Percentiles rank a stretch among this genome's conserved stretches.
phyloP scores from a whole-genome alignment of 2,329 filamentous ascomycete genomes.

The Penicillium sp. region DNA sequence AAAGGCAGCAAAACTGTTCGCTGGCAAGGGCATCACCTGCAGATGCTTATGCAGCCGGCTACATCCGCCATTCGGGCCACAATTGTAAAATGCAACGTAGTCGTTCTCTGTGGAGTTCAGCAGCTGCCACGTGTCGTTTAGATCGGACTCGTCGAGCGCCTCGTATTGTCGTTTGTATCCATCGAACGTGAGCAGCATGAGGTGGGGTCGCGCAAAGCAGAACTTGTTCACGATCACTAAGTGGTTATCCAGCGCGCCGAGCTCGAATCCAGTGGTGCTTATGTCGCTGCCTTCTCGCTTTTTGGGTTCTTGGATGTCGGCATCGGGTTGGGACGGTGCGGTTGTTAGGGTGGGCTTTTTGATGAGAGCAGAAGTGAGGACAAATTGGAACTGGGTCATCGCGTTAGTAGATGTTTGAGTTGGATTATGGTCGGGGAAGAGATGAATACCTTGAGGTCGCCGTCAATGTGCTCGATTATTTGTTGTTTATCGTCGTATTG shows the following conservation, averaged over 20 bases:
- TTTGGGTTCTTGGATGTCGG: not conserved
- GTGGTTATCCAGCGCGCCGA: not conserved
- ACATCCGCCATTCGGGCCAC: not conserved
- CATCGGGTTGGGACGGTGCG: not conserved
- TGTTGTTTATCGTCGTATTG: not conserved
- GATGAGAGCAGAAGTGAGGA: not conserved
- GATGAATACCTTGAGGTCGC: not conserved
- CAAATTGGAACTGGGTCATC: not conserved
- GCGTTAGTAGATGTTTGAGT: not conserved
- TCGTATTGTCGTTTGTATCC: not conserved
- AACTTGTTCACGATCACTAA: not conserved
- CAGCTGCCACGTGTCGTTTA: not conserved
- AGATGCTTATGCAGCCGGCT: not conserved
- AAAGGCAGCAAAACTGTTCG: not conserved
- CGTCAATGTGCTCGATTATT: not conserved
- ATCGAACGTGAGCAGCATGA: not conserved
- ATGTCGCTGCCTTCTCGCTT: not conserved
- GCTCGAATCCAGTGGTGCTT: not conserved
- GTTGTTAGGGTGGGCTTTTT: not conserved
- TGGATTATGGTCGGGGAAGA: not conserved
- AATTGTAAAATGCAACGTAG: not conserved
- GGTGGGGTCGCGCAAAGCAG: not conserved
- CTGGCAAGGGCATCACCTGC: not conserved
- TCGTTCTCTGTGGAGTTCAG: not conserved
- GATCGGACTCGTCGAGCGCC: not conserved